These are phyloP conservation scores for Paraglomus brasilianum DNA, from an alignment of 192 early-diverging fungal genomes.

Conservation along the genomic window DNA sequence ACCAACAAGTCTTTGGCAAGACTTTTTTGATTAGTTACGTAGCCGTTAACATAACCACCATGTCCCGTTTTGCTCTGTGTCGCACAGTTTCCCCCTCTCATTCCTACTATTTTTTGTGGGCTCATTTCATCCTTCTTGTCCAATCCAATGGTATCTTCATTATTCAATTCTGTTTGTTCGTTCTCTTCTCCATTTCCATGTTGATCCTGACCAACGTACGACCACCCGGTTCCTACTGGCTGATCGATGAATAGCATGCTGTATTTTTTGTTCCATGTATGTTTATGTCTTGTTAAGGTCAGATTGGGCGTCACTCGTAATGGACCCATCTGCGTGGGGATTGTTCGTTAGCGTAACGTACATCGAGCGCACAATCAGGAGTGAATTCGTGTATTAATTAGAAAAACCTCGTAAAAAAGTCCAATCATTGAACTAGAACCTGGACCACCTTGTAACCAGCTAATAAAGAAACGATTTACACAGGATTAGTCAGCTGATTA, in stretches of 20 bases:
- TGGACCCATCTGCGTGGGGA: conserved; percentile 70
- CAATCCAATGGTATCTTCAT: conserved; percentile 38
- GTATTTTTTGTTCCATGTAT: conserved; percentile 69
- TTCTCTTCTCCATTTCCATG: conserved; percentile 8
- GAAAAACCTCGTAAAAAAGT: conserved; percentile 47
- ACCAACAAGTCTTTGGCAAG: conserved; percentile 66
- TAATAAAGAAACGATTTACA: conserved; percentile 2
- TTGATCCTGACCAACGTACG: conserved; percentile 34
- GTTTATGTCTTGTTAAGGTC: conserved; percentile 48
- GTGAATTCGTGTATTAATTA: not conserved
- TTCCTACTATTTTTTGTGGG: not conserved
- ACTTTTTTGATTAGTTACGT: conserved; percentile 66
- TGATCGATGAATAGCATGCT: conserved; percentile 79
- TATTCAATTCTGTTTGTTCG: conserved; percentile 9
- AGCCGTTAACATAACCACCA: conserved; percentile 59
- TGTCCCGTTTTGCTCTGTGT: conserved; percentile 9
- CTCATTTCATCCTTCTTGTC: conserved; percentile 37
- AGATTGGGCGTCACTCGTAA: conserved; percentile 57
- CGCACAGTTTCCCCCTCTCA: not conserved
- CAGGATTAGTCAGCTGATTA: not conserved
- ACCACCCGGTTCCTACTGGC: conserved; percentile 74
- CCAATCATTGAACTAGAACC: conserved; percentile 82
- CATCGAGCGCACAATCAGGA: not conserved
- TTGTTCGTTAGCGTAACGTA: conserved; percentile 38
- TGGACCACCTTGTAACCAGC: conserved; percentile 83